These are phyloP conservation scores for Zygosaccharomyces bisporus DNA, from an alignment of 805 yeast species.

Conservation along the genomic window DNA sequence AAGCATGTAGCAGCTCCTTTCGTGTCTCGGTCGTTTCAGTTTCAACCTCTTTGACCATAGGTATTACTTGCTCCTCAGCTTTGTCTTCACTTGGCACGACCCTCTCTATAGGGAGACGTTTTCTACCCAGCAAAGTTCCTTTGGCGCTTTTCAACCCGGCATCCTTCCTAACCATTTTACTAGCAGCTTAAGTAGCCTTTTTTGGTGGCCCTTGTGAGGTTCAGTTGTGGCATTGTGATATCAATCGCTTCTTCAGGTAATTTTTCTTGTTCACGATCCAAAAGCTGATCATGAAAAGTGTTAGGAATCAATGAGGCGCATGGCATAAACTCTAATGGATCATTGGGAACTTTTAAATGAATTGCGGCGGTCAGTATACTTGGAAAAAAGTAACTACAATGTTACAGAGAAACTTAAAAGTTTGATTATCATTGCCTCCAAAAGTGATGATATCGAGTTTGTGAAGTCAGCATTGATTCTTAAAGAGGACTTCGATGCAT, in stretches of 20 bases:
- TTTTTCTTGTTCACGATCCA: conserved; percentile 1
- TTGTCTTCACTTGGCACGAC: conserved; percentile 12
- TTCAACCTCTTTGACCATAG: conserved; percentile 24
- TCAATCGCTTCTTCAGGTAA: conserved; percentile 6
- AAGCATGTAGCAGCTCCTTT: conserved; percentile 22
- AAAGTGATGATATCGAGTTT: conserved; percentile 16
- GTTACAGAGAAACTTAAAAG: conserved; percentile 2
- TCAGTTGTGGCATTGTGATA: background rate
- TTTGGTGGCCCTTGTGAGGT: background rate
- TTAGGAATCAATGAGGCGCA: background rate
- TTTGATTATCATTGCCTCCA: conserved; percentile 10
- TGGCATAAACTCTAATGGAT: conserved; percentile 7
- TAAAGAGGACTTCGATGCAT: conserved; percentile 12
- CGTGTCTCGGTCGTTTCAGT: conserved; percentile 33
- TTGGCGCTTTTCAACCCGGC: background rate
- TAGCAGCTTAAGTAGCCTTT: background rate
- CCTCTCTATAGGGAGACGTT: conserved; percentile 18
- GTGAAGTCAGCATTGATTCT: conserved; percentile 16
- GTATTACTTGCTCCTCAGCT: conserved; percentile 17
- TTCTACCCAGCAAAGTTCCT: conserved; percentile 23
- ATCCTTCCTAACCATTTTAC: background rate
- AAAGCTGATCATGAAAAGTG: background rate
- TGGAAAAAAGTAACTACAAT: conserved; percentile 1
- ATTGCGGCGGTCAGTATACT: conserved; percentile 12
- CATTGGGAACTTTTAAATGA: conserved; percentile 11